Conservation (phyloP, 305 asterid genomes). For the Fraxinus sp. region DNA sequence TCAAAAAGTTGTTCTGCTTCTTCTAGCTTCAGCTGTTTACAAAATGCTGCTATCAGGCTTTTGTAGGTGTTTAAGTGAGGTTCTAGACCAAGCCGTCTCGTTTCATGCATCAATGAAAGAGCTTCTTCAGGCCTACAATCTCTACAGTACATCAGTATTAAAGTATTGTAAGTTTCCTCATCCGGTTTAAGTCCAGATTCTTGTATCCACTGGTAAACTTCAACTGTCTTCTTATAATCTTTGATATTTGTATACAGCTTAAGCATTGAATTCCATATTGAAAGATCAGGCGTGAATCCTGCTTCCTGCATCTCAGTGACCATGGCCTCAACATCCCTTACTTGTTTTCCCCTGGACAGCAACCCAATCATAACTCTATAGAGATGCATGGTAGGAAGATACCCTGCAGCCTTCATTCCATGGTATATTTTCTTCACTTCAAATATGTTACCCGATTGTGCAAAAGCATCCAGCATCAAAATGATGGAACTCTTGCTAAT, state of each 20-base stretch:
- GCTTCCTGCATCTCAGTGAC: conserved; percentile 79
- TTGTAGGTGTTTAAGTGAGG: conserved; percentile 75
- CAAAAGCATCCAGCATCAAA: conserved; percentile 91
- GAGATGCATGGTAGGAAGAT: conserved; percentile 95
- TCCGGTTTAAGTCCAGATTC: conserved; percentile 74
- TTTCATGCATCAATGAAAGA: conserved; percentile 56
- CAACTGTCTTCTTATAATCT: conserved; percentile 78
- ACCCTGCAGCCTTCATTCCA: conserved; percentile 91
- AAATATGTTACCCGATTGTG: conserved; percentile 66
- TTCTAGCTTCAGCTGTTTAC: conserved; percentile 73
- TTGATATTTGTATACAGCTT: conserved; percentile 62
- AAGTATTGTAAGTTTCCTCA: conserved; percentile 69
- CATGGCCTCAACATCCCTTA: conserved; percentile 81
- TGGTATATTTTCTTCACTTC: conserved; percentile 87
- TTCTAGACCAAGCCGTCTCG: conserved; percentile 50
- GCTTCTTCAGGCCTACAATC: conserved; percentile 89
- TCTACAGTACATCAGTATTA: conserved; percentile 86
- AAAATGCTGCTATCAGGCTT: conserved; percentile 81
- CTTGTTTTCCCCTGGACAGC: conserved; percentile 67
- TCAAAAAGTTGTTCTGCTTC: conserved; percentile 84
- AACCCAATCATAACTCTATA: conserved; percentile 83
- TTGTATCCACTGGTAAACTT: conserved; percentile 64
- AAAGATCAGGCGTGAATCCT: conserved; percentile 71
- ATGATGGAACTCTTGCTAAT: conserved; percentile 78
- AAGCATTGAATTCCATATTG: conserved; percentile 69